A percentile compares a stretch with the other conserved stretches of the same genome.
phyloP scores from a whole-genome alignment of 108 stramenopile genomes.

The Schizochytrium sp. region DNA sequence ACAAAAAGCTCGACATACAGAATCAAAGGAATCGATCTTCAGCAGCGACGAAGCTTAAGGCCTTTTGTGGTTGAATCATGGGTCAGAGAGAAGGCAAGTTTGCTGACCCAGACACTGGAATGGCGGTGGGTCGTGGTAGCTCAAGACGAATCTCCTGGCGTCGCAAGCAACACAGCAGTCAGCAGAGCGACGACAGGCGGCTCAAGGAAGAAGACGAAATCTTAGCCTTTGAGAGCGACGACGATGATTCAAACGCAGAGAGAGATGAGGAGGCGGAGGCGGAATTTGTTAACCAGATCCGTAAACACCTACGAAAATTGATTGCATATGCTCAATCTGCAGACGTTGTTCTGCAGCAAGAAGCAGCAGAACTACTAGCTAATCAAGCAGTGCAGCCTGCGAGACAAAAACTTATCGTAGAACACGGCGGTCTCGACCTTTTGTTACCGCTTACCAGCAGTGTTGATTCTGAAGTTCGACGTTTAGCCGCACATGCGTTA shows the following conservation, averaged over 20 bases:
- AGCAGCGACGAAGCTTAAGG: too few species aligned
- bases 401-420: slow-evolving; percentile 73
- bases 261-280: slow-evolving; percentile 57
- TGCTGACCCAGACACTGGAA: neutral
- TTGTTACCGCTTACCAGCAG: slow-evolving; percentile 77
- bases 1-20: too few species aligned
- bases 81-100: slow-evolving; percentile 22
- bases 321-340: slow-evolving; percentile 78
- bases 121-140: neutral
- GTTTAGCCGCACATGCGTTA: slow-evolving; percentile 79
- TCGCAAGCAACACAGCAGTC: neutral
- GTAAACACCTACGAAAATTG: slow-evolving; percentile 70
- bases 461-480: slow-evolving; percentile 73
- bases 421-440: slow-evolving; percentile 74
- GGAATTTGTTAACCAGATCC: slow-evolving; percentile 65
- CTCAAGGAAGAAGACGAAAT: neutral
- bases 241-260: neutral
- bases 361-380: slow-evolving; percentile 79
- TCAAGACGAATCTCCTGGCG: neutral
- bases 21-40: too few species aligned
- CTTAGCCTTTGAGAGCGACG: slow-evolving; percentile 34
- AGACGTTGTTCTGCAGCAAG: slow-evolving; percentile 71
- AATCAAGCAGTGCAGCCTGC: slow-evolving; percentile 76
- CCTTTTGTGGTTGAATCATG: neutral
- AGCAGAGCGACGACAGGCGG: neutral